Evolutionary conservation across 495 filamentous ascomycete genomes (phyloP).

Genomic region (Neurospora cerealis): DNA sequence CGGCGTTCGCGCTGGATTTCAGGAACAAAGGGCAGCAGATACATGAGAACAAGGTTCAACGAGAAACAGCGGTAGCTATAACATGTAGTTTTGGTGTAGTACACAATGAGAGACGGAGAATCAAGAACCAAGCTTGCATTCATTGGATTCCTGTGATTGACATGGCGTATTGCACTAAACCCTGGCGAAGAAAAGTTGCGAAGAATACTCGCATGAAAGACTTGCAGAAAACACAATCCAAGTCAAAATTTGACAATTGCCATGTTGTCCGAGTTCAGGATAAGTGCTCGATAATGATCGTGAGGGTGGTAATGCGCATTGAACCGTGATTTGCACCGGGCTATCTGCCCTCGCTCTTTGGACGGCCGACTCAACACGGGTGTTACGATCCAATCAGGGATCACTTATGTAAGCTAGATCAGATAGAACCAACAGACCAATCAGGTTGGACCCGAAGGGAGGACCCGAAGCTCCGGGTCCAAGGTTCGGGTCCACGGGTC

Average conservation of each 20-base stretch:
- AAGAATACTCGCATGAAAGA: background rate
- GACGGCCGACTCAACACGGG: background rate
- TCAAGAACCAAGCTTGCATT: background rate
- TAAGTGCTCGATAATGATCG: background rate
- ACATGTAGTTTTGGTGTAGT: background rate
- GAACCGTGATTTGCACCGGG: background rate
- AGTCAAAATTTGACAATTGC: background rate
- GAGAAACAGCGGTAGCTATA: background rate
- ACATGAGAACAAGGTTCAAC: background rate
- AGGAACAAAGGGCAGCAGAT: background rate
- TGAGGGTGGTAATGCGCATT: background rate
- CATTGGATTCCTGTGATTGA: background rate
- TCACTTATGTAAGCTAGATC: too few species aligned
- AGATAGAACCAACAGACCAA: too few species aligned
- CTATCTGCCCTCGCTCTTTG: background rate
- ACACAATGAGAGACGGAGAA: background rate
- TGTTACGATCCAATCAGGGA: too few species aligned
- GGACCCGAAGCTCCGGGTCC: too few species aligned
- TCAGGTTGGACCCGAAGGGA: too few species aligned
- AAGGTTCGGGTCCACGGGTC: too few species aligned
- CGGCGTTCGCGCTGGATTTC: background rate
- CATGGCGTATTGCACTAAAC: background rate
- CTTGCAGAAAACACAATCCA: background rate
- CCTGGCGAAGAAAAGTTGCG: background rate
- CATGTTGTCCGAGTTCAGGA: background rate